Percentiles rank a stretch among this genome's conserved stretches.
Conservation (phyloP, 106 monocot genomes). For the Platanthera guangdongensis region DNA sequence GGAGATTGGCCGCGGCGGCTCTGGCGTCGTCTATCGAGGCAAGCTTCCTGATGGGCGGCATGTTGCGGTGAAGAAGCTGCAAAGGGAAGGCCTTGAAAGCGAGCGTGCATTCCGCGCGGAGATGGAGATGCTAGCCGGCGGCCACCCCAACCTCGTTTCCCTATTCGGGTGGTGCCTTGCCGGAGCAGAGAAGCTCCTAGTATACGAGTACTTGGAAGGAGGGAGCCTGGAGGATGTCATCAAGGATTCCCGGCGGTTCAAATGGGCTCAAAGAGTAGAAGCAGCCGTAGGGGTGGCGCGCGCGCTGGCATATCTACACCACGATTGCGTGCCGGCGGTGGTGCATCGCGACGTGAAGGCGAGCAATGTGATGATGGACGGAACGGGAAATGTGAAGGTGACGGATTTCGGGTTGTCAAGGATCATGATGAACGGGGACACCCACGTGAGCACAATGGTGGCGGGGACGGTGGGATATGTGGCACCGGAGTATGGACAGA, state of each 20-base stretch:
- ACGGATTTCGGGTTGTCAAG: constrained; percentile 81
- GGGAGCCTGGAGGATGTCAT: constrained; percentile 65
- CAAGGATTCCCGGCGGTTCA: constrained; percentile 28
- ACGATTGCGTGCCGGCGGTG: constrained; percentile 69
- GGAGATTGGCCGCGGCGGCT: constrained; percentile 64
- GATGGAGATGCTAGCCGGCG: constrained; percentile 51
- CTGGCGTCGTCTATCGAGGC: constrained; percentile 64
- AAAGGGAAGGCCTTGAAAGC: constrained; percentile 16
- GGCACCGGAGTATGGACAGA: constrained; percentile 73
- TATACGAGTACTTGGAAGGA: constrained; percentile 81
- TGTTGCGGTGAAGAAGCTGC: constrained; percentile 75
- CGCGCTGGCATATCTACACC: constrained; percentile 61
- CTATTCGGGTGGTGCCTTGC: constrained; percentile 71
- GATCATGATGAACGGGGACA: constrained; percentile 42
- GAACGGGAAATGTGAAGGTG: constrained; percentile 39
- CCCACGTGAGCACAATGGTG: constrained; percentile 72
- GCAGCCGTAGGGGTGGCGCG: constrained; percentile 60
- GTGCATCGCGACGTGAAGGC: constrained; percentile 96
- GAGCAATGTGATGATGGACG: constrained; percentile 72
- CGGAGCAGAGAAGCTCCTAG: constrained; percentile 42
- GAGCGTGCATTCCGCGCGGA: constrained; percentile 77
- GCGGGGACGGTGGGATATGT: constrained; percentile 93
- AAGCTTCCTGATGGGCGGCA: constrained; percentile 49
- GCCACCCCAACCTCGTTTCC: constrained; percentile 68
- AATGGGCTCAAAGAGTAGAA: constrained; percentile 27